Percentiles rank a stretch among this genome's conserved stretches.
phyloP scores from a whole-genome alignment of 192 early-diverging fungal genomes.

The Entomortierella parvispora region DNA sequence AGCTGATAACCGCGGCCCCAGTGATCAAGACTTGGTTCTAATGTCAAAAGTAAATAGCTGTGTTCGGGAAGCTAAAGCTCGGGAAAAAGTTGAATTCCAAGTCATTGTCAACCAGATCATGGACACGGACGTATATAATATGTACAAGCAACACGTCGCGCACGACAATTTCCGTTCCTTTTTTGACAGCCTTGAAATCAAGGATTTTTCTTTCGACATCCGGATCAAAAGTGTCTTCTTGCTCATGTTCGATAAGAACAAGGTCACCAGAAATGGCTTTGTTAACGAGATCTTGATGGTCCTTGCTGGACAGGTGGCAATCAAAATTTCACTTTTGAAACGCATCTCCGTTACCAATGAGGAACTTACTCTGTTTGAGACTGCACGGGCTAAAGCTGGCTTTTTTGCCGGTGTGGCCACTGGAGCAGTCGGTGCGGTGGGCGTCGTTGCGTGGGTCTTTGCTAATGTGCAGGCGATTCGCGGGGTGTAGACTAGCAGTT shows the following conservation, averaged over 20 bases:
- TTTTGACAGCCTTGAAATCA: background rate
- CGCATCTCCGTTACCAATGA: slow-evolving; percentile 1
- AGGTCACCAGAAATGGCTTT: background rate
- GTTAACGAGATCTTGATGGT: background rate
- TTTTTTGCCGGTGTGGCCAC: background rate
- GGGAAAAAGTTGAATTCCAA: background rate
- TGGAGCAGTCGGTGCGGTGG: no score
- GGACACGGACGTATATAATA: background rate
- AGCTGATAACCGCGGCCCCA: background rate
- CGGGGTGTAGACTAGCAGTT: no score
- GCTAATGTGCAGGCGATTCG: no score
- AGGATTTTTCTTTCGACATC: slow-evolving; percentile 5
- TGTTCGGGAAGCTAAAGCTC: background rate
- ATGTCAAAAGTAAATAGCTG: slow-evolving; percentile 6
- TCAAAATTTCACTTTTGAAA: background rate
- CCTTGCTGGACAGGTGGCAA: background rate
- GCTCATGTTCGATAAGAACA: background rate
- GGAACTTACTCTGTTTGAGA: background rate
- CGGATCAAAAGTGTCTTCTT: background rate
- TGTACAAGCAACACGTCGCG: background rate
- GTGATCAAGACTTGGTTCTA: background rate
- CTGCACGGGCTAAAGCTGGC: background rate
- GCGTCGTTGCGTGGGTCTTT: background rate
- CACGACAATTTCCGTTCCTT: slow-evolving; percentile 5
- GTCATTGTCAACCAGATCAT: slow-evolving; percentile 27